Percentiles rank a stretch among this genome's conserved stretches.
Conservation (phyloP, 306 rosid genomes). For the Oxytropis ochrocephala region DNA sequence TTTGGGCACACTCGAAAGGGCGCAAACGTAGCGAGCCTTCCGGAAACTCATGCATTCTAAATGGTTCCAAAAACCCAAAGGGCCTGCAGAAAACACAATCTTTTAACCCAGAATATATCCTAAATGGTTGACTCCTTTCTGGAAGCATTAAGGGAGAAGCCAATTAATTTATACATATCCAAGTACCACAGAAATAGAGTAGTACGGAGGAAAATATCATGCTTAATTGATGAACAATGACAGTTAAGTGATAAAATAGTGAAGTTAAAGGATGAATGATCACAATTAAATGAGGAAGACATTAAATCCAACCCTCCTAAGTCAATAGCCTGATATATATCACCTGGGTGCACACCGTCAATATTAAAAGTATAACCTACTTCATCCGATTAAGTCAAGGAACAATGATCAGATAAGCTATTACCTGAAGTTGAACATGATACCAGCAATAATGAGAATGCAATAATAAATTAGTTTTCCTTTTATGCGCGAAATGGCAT, state of each 20-base stretch:
- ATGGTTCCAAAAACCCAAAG: constrained; percentile 71
- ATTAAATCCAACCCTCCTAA: constrained; percentile 12
- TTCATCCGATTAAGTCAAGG: background rate
- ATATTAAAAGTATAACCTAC: background rate
- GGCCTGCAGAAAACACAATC: constrained; percentile 48
- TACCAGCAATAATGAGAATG: background rate
- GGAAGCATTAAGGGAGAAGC: constrained; percentile 4
- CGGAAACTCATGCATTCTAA: constrained; percentile 79
- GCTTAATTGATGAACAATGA: background rate
- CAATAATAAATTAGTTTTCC: background rate
- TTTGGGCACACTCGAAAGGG: constrained; percentile 96
- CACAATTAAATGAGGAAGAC: background rate
- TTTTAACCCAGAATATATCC: background rate
- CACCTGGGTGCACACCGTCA: background rate
- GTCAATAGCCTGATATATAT: background rate
- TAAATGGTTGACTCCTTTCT: background rate
- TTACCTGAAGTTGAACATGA: background rate
- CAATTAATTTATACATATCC: background rate
- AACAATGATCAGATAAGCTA: constrained; percentile 7
- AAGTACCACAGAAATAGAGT: background rate
- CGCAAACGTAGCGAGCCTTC: constrained; percentile 88
- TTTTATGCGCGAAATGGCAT: too few relatives aligned
- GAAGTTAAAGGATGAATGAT: background rate
- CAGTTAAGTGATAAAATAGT: background rate
- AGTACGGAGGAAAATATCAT: background rate